Conservation (phyloP, 2,329 filamentous ascomycete genomes). For the Ophiostoma perfectum region DNA sequence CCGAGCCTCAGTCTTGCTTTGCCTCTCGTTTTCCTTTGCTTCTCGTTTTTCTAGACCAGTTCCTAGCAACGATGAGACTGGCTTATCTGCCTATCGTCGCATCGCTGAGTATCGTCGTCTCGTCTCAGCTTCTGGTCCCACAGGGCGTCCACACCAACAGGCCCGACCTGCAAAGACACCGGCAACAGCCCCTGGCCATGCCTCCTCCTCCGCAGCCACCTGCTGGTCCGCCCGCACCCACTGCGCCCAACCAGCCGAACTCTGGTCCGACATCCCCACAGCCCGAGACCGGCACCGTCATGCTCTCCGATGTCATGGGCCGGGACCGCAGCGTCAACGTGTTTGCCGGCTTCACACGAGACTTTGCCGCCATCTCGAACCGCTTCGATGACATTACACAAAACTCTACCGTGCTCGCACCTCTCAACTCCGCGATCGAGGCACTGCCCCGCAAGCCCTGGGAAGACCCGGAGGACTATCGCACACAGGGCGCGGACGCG, state of each 20-base stretch:
- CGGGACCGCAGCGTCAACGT: constrained; percentile 73
- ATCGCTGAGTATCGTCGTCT: constrained; percentile 23
- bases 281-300: constrained; percentile 43
- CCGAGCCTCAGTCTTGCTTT: not conserved
- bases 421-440: constrained; percentile 76
- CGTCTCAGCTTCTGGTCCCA: constrained; percentile 24
- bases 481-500: constrained; percentile 58
- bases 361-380: constrained; percentile 61
- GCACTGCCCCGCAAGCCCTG: constrained; percentile 77
- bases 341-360: constrained; percentile 75
- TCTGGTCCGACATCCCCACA: constrained; percentile 31
- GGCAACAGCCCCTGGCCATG: constrained; percentile 23
- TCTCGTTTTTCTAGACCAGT: not conserved
- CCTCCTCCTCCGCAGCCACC: constrained; percentile 27
- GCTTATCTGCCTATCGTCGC: constrained; percentile 18
- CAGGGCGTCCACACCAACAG: not conserved
- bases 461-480: constrained; percentile 72
- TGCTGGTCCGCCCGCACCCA: constrained; percentile 26
- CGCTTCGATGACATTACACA: constrained; percentile 61
- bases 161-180: constrained; percentile 3
- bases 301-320: constrained; percentile 79
- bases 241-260: constrained; percentile 25
- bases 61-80: constrained; percentile 22
- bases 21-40: not conserved
- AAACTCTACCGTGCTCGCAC: constrained; percentile 83